These are phyloP conservation scores for Alternaria tenuissima DNA, from an alignment of 2,329 filamentous ascomycete species.

Conservation along the genomic window DNA sequence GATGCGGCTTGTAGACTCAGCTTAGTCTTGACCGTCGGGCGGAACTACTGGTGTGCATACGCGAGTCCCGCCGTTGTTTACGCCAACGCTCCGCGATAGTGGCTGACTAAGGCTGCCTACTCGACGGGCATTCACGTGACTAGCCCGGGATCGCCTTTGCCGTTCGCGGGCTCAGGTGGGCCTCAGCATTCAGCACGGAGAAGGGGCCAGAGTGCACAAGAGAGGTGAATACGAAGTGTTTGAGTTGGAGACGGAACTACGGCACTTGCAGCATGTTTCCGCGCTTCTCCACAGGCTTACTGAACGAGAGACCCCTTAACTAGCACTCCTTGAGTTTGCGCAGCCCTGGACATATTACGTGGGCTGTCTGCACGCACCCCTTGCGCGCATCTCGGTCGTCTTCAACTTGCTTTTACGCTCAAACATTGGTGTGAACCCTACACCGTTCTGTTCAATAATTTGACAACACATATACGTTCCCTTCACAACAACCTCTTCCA, in stretches of 20 bases:
- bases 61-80: constrained; percentile 2
- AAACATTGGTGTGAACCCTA: constrained; percentile 19
- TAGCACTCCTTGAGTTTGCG: constrained; percentile 20
- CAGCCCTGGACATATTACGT: constrained; percentile 26
- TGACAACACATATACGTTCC: constrained; percentile 1
- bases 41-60: no score
- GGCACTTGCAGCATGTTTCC: constrained; percentile 12
- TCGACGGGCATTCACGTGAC: constrained; percentile 28
- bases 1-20: constrained; percentile 1
- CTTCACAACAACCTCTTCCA: constrained; percentile 8
- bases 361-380: constrained; percentile 34
- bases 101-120: constrained; percentile 9
- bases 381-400: constrained; percentile 38
- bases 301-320: constrained; percentile 24
- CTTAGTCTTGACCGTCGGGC: no score
- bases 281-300: constrained; percentile 16
- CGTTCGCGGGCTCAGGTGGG: constrained; percentile 12
- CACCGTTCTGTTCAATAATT: constrained; percentile 13
- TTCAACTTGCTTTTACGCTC: constrained; percentile 16
- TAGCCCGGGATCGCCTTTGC: constrained; percentile 3
- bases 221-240: constrained; percentile 25
- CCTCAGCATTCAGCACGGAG: constrained; percentile 23
- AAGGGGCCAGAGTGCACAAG: constrained; percentile 27
- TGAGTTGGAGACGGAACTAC: constrained; percentile 22
- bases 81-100: constrained; percentile 11